Percentiles rank a stretch among this genome's conserved stretches.
phyloP scores from a whole-genome alignment of 805 yeast species.

The Pichia phayaonensis region DNA sequence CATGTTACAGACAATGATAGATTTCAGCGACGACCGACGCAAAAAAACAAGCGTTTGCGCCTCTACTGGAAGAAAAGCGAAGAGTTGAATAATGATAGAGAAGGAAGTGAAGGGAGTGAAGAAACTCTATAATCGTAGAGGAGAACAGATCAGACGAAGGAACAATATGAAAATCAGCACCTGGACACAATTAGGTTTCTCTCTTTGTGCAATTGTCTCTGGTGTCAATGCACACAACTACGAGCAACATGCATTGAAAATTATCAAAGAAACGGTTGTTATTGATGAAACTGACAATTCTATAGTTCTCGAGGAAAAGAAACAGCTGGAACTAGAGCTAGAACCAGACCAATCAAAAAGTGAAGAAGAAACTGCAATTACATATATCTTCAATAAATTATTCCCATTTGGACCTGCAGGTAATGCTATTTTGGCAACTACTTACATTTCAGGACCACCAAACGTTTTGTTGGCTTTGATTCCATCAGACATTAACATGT shows the following conservation, averaged over 20 bases:
- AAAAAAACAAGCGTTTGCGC: not conserved
- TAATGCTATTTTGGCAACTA: constrained; percentile 57
- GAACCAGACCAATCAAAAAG: not conserved
- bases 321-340: not conserved
- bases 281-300: not conserved
- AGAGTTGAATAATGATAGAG: not conserved
- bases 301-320: not conserved
- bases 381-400: constrained; percentile 33
- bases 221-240: not conserved
- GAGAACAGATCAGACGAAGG: not conserved
- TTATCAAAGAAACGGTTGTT: not conserved
- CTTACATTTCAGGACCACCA: constrained; percentile 60
- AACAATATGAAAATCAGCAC: not conserved
- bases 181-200: not conserved
- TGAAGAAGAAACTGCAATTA: constrained; percentile 15
- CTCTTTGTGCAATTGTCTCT: not conserved
- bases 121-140: not conserved
- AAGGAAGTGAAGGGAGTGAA: not conserved
- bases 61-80: not conserved
- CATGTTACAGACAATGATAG: not conserved
- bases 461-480: constrained; percentile 46
- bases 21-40: not conserved
- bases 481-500: constrained; percentile 48
- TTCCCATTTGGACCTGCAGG: constrained; percentile 52
- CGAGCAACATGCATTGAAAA: not conserved